These are phyloP conservation scores for Periglandula ipomoeae DNA, from an alignment of 2,329 filamentous ascomycete species.

Conservation along the genomic window DNA sequence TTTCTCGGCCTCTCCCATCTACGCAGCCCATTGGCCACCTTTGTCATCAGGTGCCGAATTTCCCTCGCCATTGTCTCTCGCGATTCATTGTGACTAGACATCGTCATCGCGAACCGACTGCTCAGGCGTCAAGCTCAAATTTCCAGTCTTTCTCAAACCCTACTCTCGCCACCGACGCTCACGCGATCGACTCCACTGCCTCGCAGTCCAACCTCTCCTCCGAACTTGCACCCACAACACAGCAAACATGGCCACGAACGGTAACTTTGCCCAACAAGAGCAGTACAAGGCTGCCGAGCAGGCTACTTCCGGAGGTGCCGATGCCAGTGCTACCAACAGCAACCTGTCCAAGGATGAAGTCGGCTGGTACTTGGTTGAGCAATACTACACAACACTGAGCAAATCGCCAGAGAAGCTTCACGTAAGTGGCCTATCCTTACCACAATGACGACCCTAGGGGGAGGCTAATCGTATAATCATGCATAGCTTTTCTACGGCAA, in stretches of 20 bases:
- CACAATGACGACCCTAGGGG: too few relatives aligned
- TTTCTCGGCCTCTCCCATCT: slow-evolving; percentile 1
- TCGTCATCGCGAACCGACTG: neutral
- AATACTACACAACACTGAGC: slow-evolving; percentile 97
- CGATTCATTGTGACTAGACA: neutral
- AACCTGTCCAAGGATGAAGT: slow-evolving; percentile 80
- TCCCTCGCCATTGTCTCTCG: neutral
- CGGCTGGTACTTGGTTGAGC: slow-evolving; percentile 98
- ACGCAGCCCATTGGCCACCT: neutral
- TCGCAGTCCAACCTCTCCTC: slow-evolving; percentile 1
- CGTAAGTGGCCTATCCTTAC: slow-evolving; percentile 32
- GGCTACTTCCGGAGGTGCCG: slow-evolving; percentile 24
- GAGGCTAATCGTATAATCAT: neutral
- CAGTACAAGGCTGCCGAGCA: slow-evolving; percentile 33
- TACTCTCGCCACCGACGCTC: neutral
- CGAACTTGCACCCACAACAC: slow-evolving; percentile 10
- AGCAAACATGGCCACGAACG: slow-evolving; percentile 47
- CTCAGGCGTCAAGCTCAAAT: slow-evolving; percentile 1
- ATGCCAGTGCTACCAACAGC: slow-evolving; percentile 27
- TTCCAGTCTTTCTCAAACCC: neutral
- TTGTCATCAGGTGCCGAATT: slow-evolving; percentile 12
- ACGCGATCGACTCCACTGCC: slow-evolving; percentile 2
- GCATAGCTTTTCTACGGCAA: slow-evolving; percentile 85
- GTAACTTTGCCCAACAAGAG: slow-evolving; percentile 38
- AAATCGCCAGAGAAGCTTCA: slow-evolving; percentile 90